Base-by-base conservation (phyloP, 192 early-diverging fungal genomes). In the Cetraspora pellucida region DNA sequence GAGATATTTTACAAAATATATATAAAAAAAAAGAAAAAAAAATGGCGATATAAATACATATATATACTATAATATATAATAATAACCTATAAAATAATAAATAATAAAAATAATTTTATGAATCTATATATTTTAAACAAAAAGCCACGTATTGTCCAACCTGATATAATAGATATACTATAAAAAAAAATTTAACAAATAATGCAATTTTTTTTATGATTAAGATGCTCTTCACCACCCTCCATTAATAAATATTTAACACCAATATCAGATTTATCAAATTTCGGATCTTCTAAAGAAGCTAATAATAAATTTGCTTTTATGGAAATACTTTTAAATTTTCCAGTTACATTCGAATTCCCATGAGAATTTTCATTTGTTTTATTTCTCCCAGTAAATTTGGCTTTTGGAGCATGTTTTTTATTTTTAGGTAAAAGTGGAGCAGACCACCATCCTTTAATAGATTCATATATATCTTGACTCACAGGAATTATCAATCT, bases 181-280 rank as follows among this genome's bases (percentile, higher is more conserved):
- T n/a, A n/a, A n/a, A n/a, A n/a, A n/a, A n/a, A n/a, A n/a, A n/a
- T 7, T 23, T 80, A 69, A 25, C 16, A 47, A 68, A 44, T 61
- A 27, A 61, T 16, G 28, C 59, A 61, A 61, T 13, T 2, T 30
- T 30, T 61, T 16, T 61, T 61, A 28, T 61, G 27, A 7, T 28
- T 61, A 14, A 61, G 27, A 30, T 61, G 23, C 27, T 61, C 13
- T 61, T 61, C 59, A 13, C 68, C 68, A 52, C 68, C 68, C 1
- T 23, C 17, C 68, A 28, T 50, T 27, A 70, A 9, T 28, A 70
- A 70, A 70, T 50, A 70, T 49, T 70, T 70, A 27, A 70, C 68
- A n/a, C 68, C 68, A 3, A 21, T 46, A 25, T 19, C 14, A 25
- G 43, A 37, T 70, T 50, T 46, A 70, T 70, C 68, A 27, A 23